Percentiles rank a stretch among this genome's conserved stretches.
Evolutionary conservation across 2,329 filamentous ascomycete species (phyloP).

Genomic region (Stemphylium lycopersici): DNA sequence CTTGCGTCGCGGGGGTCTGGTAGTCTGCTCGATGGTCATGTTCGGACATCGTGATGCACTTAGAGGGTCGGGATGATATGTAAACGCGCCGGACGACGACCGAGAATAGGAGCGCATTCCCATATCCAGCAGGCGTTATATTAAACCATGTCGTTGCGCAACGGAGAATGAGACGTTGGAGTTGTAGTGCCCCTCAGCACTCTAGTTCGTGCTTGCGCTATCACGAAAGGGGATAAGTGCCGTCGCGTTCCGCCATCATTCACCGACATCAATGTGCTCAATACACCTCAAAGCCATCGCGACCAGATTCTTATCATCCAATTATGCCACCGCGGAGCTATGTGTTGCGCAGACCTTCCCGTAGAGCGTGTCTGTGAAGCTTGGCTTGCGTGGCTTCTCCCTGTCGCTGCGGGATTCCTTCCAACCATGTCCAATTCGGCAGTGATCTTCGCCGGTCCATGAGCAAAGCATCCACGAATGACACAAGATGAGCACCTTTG

Average conservation of each 20-base stretch:
- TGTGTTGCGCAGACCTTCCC: background rate
- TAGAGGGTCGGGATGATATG: no score
- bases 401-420: background rate
- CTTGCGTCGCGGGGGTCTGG: no score
- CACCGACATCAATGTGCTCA: slow-evolving; percentile 29
- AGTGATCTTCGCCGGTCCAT: background rate
- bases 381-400: background rate
- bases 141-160: background rate
- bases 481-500: slow-evolving; percentile 9
- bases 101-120: background rate
- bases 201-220: background rate
- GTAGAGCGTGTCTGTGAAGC: background rate
- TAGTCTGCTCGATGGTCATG: no score
- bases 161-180: background rate
- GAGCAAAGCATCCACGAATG: slow-evolving; percentile 1
- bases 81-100: no score
- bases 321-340: background rate
- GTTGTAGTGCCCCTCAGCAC: background rate
- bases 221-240: background rate
- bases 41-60: no score
- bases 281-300: slow-evolving; percentile 7
- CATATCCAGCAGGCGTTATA: background rate
- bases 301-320: slow-evolving; percentile 1
- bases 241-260: background rate
- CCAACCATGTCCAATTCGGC: background rate